Evolutionary conservation across 1,284 basidiomycete species (phyloP).

Genomic region (Cryptococcus jaspeensis): DNA sequence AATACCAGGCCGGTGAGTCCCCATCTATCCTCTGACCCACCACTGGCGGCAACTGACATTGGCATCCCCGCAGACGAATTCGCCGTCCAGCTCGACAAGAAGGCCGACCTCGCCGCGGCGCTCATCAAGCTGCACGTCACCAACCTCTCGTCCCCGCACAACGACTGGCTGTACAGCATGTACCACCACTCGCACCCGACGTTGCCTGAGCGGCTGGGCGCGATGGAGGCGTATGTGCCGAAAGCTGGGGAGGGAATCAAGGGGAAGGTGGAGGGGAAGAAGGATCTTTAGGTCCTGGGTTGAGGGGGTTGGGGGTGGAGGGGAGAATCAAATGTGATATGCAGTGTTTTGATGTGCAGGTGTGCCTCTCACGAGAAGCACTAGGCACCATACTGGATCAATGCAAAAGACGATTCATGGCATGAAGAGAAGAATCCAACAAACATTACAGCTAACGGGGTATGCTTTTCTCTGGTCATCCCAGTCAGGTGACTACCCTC

Average conservation of each 20-base stretch:
- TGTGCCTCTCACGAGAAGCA: background rate
- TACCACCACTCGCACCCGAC: slow-evolving; percentile 93
- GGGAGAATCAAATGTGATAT: background rate
- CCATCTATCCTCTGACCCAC: too few relatives aligned
- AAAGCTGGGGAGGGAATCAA: slow-evolving; percentile 12
- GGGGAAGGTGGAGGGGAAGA: slow-evolving; percentile 4
- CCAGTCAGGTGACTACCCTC: background rate
- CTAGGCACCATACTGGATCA: background rate
- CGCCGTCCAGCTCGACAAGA: slow-evolving; percentile 45
- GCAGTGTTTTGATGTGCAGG: background rate
- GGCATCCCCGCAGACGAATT: slow-evolving; percentile 43
- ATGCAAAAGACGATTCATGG: background rate
- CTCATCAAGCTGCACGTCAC: slow-evolving; percentile 81
- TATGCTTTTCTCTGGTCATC: background rate
- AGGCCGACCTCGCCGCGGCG: slow-evolving; percentile 70
- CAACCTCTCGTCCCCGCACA: slow-evolving; percentile 87
- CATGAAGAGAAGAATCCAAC: background rate
- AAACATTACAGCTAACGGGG: background rate
- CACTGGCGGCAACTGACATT: slow-evolving; percentile 1
- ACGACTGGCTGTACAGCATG: slow-evolving; percentile 87
- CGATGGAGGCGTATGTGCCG: slow-evolving; percentile 60
- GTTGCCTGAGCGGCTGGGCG: slow-evolving; percentile 76
- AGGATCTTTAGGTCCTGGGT: slow-evolving; percentile 6
- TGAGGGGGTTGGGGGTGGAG: background rate
- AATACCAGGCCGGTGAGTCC: slow-evolving; percentile 82